Evolutionary conservation across 257 asterid genomes (phyloP).

Genomic region (Nicotiana undulata): DNA sequence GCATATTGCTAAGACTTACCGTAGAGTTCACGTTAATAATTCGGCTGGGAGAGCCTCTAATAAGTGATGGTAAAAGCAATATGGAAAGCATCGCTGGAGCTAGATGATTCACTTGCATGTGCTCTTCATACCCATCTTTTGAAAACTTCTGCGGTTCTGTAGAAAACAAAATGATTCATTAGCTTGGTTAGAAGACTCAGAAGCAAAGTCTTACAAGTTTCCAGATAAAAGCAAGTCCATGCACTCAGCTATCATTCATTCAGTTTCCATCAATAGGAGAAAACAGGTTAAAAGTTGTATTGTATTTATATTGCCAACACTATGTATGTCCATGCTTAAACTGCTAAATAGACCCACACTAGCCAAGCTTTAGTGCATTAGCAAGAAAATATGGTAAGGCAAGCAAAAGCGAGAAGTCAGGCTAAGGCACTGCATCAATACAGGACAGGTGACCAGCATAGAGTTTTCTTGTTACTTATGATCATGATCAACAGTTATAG

Average conservation of each 20-base stretch:
- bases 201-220: background rate
- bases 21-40: slow-evolving; percentile 77
- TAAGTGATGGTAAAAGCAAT: slow-evolving; percentile 82
- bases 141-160: slow-evolving; percentile 88
- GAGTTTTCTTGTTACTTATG: background rate
- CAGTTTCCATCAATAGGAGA: background rate
- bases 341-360: background rate
- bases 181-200: slow-evolving; percentile 9
- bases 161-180: slow-evolving; percentile 7
- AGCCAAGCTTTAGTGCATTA: background rate
- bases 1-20: slow-evolving; percentile 44
- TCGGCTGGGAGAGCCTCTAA: slow-evolving; percentile 95
- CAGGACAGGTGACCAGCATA: background rate
- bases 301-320: background rate
- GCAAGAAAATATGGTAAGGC: background rate
- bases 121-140: slow-evolving; percentile 80
- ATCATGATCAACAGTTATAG: background rate
- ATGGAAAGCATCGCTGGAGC: slow-evolving; percentile 92
- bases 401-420: background rate
- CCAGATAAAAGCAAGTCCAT: slow-evolving; percentile 2
- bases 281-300: background rate
- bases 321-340: background rate
- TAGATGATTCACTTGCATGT: slow-evolving; percentile 98
- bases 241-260: background rate
- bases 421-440: background rate